These are phyloP conservation scores for Podospora sp. DNA, from an alignment of 495 filamentous ascomycete species.

Conservation along the genomic window DNA sequence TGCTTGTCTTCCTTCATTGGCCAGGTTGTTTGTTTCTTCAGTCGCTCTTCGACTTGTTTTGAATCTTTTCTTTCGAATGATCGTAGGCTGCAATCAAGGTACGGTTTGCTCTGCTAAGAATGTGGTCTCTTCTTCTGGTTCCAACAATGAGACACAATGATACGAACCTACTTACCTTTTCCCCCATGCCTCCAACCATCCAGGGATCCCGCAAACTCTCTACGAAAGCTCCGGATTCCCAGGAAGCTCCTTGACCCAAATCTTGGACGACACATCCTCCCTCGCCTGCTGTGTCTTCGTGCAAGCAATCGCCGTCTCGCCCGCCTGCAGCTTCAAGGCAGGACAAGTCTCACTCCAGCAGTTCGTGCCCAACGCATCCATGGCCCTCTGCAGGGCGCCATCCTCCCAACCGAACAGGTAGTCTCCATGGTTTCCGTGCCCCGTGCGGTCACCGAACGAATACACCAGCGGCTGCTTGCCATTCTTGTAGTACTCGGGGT, in stretches of 20 bases:
- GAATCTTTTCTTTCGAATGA: no score
- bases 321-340: constrained; percentile 40
- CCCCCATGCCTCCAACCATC: background rate
- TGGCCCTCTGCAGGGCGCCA: constrained; percentile 43
- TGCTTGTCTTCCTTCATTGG: no score
- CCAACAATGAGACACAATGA: no score
- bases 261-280: constrained; percentile 30
- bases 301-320: constrained; percentile 35
- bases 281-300: constrained; percentile 39
- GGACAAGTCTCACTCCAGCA: constrained; percentile 41
- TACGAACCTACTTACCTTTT: no score
- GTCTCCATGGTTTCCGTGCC: constrained; percentile 45
- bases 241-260: background rate
- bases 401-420: constrained; percentile 51
- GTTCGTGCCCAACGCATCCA: constrained; percentile 37
- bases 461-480: constrained; percentile 47
- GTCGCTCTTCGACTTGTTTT: no score
- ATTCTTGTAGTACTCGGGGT: constrained; percentile 39
- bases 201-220: background rate
- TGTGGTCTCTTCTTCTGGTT: no score
- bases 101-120: no score
- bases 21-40: no score
- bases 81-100: no score
- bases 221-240: background rate
- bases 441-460: constrained; percentile 43